phyloP scores from a whole-genome alignment of 2,329 filamentous ascomycete genomes.

The Coniochaeta hoffmannii region DNA sequence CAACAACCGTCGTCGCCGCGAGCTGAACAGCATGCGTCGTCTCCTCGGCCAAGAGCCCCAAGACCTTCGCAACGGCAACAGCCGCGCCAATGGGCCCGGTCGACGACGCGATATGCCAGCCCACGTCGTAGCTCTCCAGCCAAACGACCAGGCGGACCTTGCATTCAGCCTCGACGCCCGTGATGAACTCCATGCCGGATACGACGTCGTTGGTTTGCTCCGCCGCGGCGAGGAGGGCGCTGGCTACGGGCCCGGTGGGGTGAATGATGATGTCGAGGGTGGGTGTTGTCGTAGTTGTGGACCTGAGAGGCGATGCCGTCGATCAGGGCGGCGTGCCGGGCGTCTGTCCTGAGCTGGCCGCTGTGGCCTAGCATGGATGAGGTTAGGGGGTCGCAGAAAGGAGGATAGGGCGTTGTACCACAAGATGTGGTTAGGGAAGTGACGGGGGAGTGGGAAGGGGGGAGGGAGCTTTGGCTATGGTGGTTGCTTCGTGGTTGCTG shows the following conservation, averaged over 20 bases:
- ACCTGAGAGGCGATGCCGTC: conserved; percentile 49
- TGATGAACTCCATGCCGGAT: conserved; percentile 38
- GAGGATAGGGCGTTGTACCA: conserved; percentile 7
- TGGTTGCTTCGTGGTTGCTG: conserved; percentile 35
- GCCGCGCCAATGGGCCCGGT: conserved; percentile 45
- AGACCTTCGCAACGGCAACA: conserved; percentile 40
- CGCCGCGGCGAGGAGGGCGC: conserved; percentile 38
- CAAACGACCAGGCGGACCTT: conserved; percentile 44
- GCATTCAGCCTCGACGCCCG: conserved; percentile 44
- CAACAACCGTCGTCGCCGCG: conserved; percentile 44
- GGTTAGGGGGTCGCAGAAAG: conserved; percentile 22
- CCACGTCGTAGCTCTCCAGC: conserved; percentile 46
- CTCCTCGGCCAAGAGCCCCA: conserved; percentile 28
- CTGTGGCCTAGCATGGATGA: conserved; percentile 24
- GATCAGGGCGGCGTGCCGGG: conserved; percentile 35
- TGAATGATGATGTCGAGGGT: conserved; percentile 49
- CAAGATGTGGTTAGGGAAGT: background rate
- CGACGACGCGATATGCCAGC: conserved; percentile 48
- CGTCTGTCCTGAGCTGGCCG: conserved; percentile 15
- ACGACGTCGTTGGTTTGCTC: conserved; percentile 30
- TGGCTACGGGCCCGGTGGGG: conserved; percentile 42
- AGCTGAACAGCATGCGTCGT: conserved; percentile 44
- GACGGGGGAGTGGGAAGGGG: conserved; percentile 8
- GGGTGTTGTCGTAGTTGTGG: conserved; percentile 50
- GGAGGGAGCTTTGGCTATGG: conserved; percentile 20